These are phyloP conservation scores for Tarenaya hassleriana DNA, from an alignment of 345 rosid species.

Conservation along the genomic window DNA sequence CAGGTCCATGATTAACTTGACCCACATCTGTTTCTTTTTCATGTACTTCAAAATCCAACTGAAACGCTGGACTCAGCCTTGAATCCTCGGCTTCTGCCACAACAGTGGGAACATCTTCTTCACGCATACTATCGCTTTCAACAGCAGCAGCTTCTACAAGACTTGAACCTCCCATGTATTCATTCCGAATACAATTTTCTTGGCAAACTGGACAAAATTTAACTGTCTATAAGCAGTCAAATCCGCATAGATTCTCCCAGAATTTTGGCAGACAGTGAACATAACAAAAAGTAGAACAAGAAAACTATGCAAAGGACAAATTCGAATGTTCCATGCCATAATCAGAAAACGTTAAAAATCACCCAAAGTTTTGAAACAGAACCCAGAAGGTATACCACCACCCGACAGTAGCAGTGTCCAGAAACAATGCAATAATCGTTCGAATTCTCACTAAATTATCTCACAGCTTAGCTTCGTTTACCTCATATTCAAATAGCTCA, in stretches of 20 bases:
- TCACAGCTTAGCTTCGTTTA: not conserved
- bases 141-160: slow-evolving; percentile 37
- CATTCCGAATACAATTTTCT: slow-evolving; percentile 28
- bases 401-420: not conserved
- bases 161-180: slow-evolving; percentile 26
- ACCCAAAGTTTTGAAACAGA: not conserved
- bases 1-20: slow-evolving; percentile 27
- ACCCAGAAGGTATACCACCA: not conserved
- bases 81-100: slow-evolving; percentile 27
- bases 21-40: slow-evolving; percentile 24
- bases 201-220: slow-evolving; percentile 34
- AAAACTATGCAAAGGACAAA: too few relatives aligned
- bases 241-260: not conserved
- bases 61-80: slow-evolving; percentile 20
- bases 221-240: slow-evolving; percentile 14
- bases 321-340: too few relatives aligned
- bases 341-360: too few relatives aligned
- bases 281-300: not conserved
- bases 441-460: not conserved
- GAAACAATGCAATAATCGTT: slow-evolving; percentile 10
- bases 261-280: too few relatives aligned
- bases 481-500: slow-evolving; percentile 6
- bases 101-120: slow-evolving; percentile 27
- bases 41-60: slow-evolving; percentile 27
- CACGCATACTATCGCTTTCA: slow-evolving; percentile 32